A percentile compares a stretch with the other conserved stretches of the same genome.
Evolutionary conservation across 768 basidiomycete genomes (phyloP).

Genomic region (Auricularia heimuer): DNA sequence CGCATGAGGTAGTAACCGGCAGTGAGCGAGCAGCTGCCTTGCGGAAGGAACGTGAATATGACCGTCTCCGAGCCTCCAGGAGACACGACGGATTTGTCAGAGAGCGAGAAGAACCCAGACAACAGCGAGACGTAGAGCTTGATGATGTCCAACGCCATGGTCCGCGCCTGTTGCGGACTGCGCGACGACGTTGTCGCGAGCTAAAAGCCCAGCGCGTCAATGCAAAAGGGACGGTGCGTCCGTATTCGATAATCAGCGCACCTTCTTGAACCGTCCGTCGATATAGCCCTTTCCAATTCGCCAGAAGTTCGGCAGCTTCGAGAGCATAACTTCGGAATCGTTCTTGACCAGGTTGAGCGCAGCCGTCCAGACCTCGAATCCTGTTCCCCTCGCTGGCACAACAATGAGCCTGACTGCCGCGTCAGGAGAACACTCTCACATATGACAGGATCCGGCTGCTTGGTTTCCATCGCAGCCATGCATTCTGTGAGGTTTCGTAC

Average conservation of each 20-base stretch:
- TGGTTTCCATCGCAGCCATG: constrained; percentile 49
- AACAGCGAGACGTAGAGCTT: constrained; percentile 76
- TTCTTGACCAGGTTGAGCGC: constrained; percentile 72
- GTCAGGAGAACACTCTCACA: constrained; percentile 30
- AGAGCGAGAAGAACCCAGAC: constrained; percentile 78
- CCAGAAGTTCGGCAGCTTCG: constrained; percentile 90
- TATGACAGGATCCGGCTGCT: constrained; percentile 50
- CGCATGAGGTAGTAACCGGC: constrained; percentile 72
- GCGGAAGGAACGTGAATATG: constrained; percentile 51
- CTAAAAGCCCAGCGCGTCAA: constrained; percentile 8
- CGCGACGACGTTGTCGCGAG: constrained; percentile 44
- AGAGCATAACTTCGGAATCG: constrained; percentile 74
- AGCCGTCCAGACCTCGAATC: constrained; percentile 73
- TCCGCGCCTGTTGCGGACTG: constrained; percentile 71
- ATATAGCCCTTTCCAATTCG: constrained; percentile 82
- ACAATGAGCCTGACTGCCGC: neutral
- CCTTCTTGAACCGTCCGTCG: constrained; percentile 89
- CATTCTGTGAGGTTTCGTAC: constrained; percentile 47
- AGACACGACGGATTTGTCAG: constrained; percentile 64
- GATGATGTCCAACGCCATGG: constrained; percentile 82
- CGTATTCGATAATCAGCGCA: constrained; percentile 22
- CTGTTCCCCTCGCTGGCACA: constrained; percentile 51
- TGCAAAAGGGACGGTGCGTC: neutral
- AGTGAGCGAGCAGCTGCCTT: constrained; percentile 70
- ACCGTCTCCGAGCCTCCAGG: constrained; percentile 31